These are phyloP conservation scores for Linnemannia elongata DNA, from an alignment of 192 early-diverging fungal species.

Conservation along the genomic window DNA sequence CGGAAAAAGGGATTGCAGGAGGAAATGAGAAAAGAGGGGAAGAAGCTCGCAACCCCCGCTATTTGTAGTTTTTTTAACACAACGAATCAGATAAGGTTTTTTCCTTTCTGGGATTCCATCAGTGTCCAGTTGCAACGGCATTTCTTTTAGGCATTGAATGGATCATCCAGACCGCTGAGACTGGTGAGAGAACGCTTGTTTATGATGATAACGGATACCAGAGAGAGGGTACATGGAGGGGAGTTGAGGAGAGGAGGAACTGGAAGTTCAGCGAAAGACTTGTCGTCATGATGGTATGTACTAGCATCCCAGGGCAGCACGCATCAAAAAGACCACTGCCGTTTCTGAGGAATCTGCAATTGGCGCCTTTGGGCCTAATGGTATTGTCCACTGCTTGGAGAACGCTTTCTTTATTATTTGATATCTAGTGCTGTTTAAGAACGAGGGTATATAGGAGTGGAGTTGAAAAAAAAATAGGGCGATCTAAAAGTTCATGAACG, in stretches of 20 bases:
- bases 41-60: background rate
- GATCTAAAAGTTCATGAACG: constrained; percentile 54
- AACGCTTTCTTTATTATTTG: no score
- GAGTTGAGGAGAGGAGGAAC: no score
- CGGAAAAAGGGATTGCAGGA: background rate
- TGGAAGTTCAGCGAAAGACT: no score
- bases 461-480: background rate
- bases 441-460: background rate
- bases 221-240: no score
- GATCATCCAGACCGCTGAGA: background rate
- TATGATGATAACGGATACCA: background rate
- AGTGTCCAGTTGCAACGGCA: background rate
- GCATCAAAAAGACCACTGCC: no score
- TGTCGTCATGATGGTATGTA: no score
- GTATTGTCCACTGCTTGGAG: no score
- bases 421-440: no score
- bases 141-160: background rate
- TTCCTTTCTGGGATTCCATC: background rate
- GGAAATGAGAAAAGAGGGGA: background rate
- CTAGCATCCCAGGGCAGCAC: no score
- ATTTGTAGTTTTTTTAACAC: background rate
- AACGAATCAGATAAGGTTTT: background rate
- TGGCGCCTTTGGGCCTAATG: no score
- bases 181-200: background rate
- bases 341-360: no score